Evolutionary conservation across 2,329 filamentous ascomycete species (phyloP), one percentile per base, ranked within the genome.

Genomic region (Diaporthe batatas): DNA sequence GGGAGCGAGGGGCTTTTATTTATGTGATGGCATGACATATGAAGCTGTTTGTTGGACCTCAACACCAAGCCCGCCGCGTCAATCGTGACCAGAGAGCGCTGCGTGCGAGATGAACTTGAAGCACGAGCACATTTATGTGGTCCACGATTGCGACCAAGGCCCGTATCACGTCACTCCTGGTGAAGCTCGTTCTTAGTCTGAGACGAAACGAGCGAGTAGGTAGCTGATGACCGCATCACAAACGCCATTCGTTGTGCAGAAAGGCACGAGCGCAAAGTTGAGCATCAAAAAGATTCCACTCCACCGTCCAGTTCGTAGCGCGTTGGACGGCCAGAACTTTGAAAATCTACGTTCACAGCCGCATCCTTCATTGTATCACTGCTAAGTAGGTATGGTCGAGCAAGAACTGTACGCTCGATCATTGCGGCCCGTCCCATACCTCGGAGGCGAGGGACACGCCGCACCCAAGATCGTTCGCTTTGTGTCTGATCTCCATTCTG

Each of bases 381-480:
- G 8, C n/a, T 29, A 29, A 29, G 29, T 29, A 29, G 5, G 29
- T 67, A 4, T n/a, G 34, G 25, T 39, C 62, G 62, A 67, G 16
- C 42, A 34, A 39, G 34, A 67, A 49, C 84, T 86, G 84, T 86
- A 82, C 83, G 84, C 79, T 82, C 84, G 85, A 85, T 86, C 84
- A 86, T 86, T 86, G 84, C 84, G 84, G 80, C 84, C 84, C 83
- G 81, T 80, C 82, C 80, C 84, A 86, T 77, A 72, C 79, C 80
- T 77, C 57, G 49, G 73, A 72, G 80, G 79, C 78, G 78, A 81
- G 83, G 79, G 79, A 85, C 84, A 80, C 83, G 82, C 83, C 84
- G 84, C 84, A 86, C 84, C 84, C 84, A 86, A 86, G 84, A 86
- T 85, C 83, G 84, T 84, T 81, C 84, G 83, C 78, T 83, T 80